Conservation (phyloP, 2,329 filamentous ascomycete species). For the Aspergillus puulaauensis region DNA sequence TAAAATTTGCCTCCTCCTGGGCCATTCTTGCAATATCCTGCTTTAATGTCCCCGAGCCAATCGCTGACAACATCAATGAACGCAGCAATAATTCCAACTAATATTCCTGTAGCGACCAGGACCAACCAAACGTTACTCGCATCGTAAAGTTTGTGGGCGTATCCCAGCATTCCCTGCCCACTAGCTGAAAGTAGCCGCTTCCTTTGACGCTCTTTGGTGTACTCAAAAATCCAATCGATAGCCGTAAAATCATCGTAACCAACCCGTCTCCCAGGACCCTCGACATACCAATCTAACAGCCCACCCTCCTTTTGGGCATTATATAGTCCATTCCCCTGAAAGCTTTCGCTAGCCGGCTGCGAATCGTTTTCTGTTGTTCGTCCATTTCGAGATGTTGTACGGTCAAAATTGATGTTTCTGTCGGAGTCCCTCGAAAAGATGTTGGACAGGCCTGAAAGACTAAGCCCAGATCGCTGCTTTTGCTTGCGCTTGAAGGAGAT, state of each 20-base stretch:
- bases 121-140: constrained; percentile 90
- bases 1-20: constrained; percentile 85
- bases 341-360: constrained; percentile 22
- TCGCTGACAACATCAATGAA: constrained; percentile 86
- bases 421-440: constrained; percentile 35
- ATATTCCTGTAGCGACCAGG: constrained; percentile 78
- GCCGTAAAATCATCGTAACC: constrained; percentile 95
- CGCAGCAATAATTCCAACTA: constrained; percentile 81
- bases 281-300: constrained; percentile 76
- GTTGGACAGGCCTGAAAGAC: constrained; percentile 40
- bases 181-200: constrained; percentile 72
- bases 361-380: constrained; percentile 27
- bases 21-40: constrained; percentile 77
- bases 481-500: constrained; percentile 47
- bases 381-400: constrained; percentile 26
- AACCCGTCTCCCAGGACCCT: constrained; percentile 83
- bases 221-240: constrained; percentile 99
- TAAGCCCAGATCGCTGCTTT: constrained; percentile 40
- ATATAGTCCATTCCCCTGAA: constrained; percentile 24
- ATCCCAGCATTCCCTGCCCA: constrained; percentile 69
- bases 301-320: constrained; percentile 41
- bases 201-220: constrained; percentile 90
- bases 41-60: constrained; percentile 91
- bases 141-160: constrained; percentile 72
- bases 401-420: constrained; percentile 19